Percentiles rank a stretch among this genome's conserved stretches.
These are phyloP conservation scores for Oryza longistaminata DNA, from an alignment of 176 grass and related monocot species.

Conservation along the genomic window DNA sequence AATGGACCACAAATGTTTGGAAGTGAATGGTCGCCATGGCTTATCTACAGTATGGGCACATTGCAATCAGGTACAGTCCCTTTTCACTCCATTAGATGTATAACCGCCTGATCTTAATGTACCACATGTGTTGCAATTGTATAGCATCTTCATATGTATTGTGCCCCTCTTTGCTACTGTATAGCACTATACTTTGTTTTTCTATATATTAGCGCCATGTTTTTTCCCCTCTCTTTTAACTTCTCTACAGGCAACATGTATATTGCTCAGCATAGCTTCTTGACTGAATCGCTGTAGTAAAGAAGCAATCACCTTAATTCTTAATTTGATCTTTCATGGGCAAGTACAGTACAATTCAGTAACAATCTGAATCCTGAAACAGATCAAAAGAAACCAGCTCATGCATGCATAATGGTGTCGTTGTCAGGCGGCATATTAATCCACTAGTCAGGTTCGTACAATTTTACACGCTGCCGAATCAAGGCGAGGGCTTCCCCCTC, in stretches of 20 bases:
- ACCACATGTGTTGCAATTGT: neutral
- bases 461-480: constrained; percentile 43
- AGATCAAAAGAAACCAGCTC: constrained; percentile 30
- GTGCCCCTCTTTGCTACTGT: neutral
- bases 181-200: neutral
- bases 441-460: constrained; percentile 23
- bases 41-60: constrained; percentile 39
- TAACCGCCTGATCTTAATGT: neutral
- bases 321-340: neutral
- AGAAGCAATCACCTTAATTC: neutral
- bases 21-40: constrained; percentile 41
- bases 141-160: neutral
- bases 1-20: constrained; percentile 39
- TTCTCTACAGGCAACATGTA: neutral
- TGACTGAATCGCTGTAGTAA: neutral
- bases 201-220: neutral
- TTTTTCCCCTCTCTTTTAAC: neutral
- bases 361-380: neutral
- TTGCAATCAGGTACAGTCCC: constrained; percentile 27
- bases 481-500: constrained; percentile 11
- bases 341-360: no score
- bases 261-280: neutral
- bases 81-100: constrained; percentile 18
- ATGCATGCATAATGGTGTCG: constrained; percentile 27
- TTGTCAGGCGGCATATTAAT: constrained; percentile 20